Conservation (phyloP, 1,284 basidiomycete species). For the Pseudozyma sp. region DNA sequence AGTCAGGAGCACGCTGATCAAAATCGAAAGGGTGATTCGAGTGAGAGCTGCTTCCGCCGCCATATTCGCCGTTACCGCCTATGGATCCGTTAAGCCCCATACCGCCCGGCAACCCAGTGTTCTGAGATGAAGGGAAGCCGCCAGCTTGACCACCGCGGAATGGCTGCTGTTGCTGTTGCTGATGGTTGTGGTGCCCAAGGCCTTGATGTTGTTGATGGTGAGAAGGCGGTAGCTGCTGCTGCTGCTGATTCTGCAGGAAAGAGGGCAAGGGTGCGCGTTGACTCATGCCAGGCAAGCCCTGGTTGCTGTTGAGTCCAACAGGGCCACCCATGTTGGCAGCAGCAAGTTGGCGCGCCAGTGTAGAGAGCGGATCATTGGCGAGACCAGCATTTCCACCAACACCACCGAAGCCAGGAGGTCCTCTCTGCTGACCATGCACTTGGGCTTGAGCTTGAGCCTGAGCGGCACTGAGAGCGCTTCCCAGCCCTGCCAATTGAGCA, state of each 20-base stretch:
- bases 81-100: slow-evolving; percentile 16
- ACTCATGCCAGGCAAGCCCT: slow-evolving; percentile 13
- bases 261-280: slow-evolving; percentile 30
- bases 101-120: background rate
- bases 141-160: slow-evolving; percentile 21
- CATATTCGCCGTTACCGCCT: slow-evolving; percentile 5
- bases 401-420: slow-evolving; percentile 17
- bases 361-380: slow-evolving; percentile 49
- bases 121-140: slow-evolving; percentile 2
- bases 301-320: background rate
- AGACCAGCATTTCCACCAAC: slow-evolving; percentile 10
- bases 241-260: slow-evolving; percentile 38
- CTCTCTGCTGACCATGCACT: slow-evolving; percentile 27
- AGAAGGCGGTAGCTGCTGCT: slow-evolving; percentile 16
- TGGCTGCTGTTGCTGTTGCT: slow-evolving; percentile 13
- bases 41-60: slow-evolving; percentile 24
- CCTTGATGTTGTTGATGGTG: slow-evolving; percentile 15
- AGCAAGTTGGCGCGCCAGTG: slow-evolving; percentile 49
- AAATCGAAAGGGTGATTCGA: slow-evolving; percentile 31
- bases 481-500: slow-evolving; percentile 53
- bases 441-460: slow-evolving; percentile 47
- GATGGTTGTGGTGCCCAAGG: slow-evolving; percentile 2
- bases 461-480: slow-evolving; percentile 50
- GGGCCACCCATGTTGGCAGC: slow-evolving; percentile 29
- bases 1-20: slow-evolving; percentile 13